phyloP scores from a whole-genome alignment of 305 asterid genomes.

The Solanum hybrid region DNA sequence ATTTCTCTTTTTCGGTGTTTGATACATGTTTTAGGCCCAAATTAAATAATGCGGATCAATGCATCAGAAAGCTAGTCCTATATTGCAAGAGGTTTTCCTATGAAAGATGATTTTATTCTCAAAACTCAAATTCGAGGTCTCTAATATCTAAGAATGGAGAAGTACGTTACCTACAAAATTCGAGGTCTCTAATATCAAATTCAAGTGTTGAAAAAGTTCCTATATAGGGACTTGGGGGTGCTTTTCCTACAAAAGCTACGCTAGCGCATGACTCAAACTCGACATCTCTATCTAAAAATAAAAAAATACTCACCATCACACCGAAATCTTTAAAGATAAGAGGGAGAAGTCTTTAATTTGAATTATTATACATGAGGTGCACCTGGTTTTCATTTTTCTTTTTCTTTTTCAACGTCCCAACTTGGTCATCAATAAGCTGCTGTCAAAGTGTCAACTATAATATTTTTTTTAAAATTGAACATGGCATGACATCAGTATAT shows the following conservation, averaged over 20 bases:
- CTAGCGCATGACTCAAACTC: background rate
- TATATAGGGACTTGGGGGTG: background rate
- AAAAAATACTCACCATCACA: background rate
- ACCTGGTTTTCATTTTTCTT: background rate
- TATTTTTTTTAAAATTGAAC: background rate
- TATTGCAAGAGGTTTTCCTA: background rate
- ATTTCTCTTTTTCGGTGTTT: background rate
- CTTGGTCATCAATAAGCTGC: constrained; percentile 6
- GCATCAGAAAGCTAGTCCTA: background rate
- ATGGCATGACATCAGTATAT: background rate
- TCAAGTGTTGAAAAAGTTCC: background rate
- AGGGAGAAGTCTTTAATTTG: background rate
- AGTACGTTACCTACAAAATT: background rate
- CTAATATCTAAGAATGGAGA: background rate
- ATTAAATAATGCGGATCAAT: background rate
- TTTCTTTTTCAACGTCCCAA: background rate
- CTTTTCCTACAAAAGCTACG: background rate
- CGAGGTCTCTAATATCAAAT: background rate
- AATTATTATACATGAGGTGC: background rate
- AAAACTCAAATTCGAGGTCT: background rate
- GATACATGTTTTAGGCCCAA: background rate
- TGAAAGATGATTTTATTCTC: background rate
- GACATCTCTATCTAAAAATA: background rate
- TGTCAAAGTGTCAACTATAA: background rate
- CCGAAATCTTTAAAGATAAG: background rate